Conservation (phyloP, 2,329 filamentous ascomycete genomes). For the Geosmithia flava region DNA sequence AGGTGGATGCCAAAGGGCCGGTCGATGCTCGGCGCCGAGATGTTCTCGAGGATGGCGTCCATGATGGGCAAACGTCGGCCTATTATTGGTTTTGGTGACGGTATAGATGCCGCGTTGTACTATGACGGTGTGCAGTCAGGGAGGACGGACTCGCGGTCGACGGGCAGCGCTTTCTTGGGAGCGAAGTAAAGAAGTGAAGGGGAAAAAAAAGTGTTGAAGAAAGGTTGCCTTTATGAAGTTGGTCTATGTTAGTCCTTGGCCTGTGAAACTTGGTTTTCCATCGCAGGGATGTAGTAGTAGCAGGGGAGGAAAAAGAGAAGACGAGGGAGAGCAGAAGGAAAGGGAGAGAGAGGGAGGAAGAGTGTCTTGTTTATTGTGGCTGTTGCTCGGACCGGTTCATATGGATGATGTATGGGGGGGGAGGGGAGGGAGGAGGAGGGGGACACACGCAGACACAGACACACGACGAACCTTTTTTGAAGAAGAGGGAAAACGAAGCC, state of each 20-base stretch:
- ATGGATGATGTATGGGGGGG: background rate
- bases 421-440: too few species aligned
- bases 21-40: conserved; percentile 71
- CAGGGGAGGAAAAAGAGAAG: background rate
- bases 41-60: conserved; percentile 35
- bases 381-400: background rate
- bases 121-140: background rate
- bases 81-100: background rate
- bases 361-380: background rate
- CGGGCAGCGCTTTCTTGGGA: background rate
- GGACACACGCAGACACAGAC: too few species aligned
- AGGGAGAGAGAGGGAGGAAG: background rate
- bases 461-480: background rate
- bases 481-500: background rate
- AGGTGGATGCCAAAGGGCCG: conserved; percentile 81
- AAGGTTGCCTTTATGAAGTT: background rate
- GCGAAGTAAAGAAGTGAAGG: too few species aligned
- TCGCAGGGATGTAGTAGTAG: too few species aligned
- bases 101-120: background rate
- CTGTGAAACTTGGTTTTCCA: background rate
- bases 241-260: background rate
- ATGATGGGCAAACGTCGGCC: conserved; percentile 14
- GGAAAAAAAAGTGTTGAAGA: background rate
- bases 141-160: background rate
- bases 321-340: background rate